Evolutionary conservation across 2,329 filamentous ascomycete species (phyloP), one percentile per base, ranked within the genome.

Genomic region (Pseudogymnoascus sp.): DNA sequence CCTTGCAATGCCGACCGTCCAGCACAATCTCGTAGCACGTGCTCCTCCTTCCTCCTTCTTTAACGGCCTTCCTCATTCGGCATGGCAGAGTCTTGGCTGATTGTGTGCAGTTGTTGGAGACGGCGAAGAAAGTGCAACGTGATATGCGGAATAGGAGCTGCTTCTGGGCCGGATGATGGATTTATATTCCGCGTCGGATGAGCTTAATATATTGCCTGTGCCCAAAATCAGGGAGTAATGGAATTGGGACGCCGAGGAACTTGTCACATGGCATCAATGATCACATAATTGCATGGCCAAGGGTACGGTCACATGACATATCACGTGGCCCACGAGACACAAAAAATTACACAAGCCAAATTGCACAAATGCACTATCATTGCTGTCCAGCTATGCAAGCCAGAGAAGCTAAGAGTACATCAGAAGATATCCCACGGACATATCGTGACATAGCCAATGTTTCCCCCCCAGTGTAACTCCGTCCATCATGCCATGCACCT

Each of bases 381-480:
- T 60, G 30, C 8, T 30, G 30, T 28, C 30, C 33, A 38, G 58
- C 28, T 60, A 36, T 22, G 33, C 33, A 38, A 52, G 25, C 45
- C 25, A n/a, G 45, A 52, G 19, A 52, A 33, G 45, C 22, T 35
- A 36, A 70, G 69, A 70, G 62, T 70, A 73, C 70, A 73, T 70
- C 66, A 61, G 64, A 69, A 66, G 66, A 63, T 67, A 68, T 65
- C 63, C 64, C 62, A 64, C 60, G 65, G 65, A 66, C 63, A 66
- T 69, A 67, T 63, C 65, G 64, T 66, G 69, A 68, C 66, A 64
- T 70, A 66, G 70, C 71, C 36, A 63, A 38, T 61, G 22, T 60
- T 67, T 66, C 69, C 62, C 63, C 62, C 63, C 65, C 19, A 19
- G 65, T 60, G 60, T 67, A 72, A 71, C 68, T 70, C 69, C 68